Conservation (phyloP, 352 stramenopile genomes). For the Bremia lactucae region DNA sequence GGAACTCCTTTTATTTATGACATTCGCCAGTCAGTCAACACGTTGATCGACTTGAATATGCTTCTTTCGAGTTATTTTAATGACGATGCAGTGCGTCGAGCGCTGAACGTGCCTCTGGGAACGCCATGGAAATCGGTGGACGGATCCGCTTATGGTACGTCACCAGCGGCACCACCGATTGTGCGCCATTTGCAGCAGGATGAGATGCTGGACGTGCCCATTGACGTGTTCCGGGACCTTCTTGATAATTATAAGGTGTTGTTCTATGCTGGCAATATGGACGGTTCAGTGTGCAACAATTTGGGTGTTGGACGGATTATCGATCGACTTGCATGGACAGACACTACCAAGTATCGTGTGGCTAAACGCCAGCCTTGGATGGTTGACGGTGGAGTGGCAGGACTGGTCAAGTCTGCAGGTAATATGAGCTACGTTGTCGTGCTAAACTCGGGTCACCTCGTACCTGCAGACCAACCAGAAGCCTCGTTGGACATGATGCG, state of each 20-base stretch:
- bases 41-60: slow-evolving; percentile 41
- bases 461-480: slow-evolving; percentile 58
- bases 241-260: slow-evolving; percentile 79
- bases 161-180: slow-evolving; percentile 35
- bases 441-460: slow-evolving; percentile 67
- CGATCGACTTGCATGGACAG: slow-evolving; percentile 63
- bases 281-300: slow-evolving; percentile 74
- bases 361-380: slow-evolving; percentile 48
- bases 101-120: slow-evolving; percentile 71
- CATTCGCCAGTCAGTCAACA: slow-evolving; percentile 51
- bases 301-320: slow-evolving; percentile 68
- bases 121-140: slow-evolving; percentile 62
- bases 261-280: slow-evolving; percentile 81
- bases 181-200: slow-evolving; percentile 62
- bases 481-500: slow-evolving; percentile 74
- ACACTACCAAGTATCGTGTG: slow-evolving; percentile 51
- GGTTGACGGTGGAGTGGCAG: slow-evolving; percentile 46
- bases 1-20: slow-evolving; percentile 83
- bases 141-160: slow-evolving; percentile 44
- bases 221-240: slow-evolving; percentile 63
- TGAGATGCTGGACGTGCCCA: slow-evolving; percentile 70
- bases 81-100: slow-evolving; percentile 60
- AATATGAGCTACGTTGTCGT: slow-evolving; percentile 82
- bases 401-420: slow-evolving; percentile 52
- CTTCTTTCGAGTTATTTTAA: slow-evolving; percentile 77